Evolutionary conservation across 2,329 filamentous ascomycete species (phyloP), one percentile per base, ranked within the genome.

Genomic region (Pseudogymnoascus sp.): DNA sequence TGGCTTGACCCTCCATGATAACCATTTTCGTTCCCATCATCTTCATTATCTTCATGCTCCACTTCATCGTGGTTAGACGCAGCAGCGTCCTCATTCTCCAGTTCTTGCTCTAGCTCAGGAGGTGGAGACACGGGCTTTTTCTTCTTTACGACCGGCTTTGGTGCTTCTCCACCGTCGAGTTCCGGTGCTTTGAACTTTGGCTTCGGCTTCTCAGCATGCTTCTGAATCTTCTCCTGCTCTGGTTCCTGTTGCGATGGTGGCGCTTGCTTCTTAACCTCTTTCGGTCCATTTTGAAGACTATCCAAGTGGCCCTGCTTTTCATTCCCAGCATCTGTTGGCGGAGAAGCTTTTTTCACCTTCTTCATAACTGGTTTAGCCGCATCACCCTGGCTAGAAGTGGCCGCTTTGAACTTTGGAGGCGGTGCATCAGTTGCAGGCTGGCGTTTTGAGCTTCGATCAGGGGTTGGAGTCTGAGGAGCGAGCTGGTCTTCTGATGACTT

Each of bases 101-200:
- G 38, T 33, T 64, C 63, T 17, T 60, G 61, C 42, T 65, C 63
- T 17, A 64, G 66, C 59, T 65, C 63, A 36, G 66, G 63, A 21
- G 63, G 59, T 35, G 63, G 64, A 17, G 64, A 62, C 31, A 62
- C 63, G 60, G 65, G 63, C 2, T 44, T 42, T 36, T 62, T 61
- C 31, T 63, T 63, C 41, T 64, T 64, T 31, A 65, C 58, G 8
- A 65, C 41, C 39, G 64, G 58, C 55, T 66, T 62, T 33, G 62
- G 66, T 12, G 42, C 13, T 42, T 42, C 10, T 25, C 39, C 39
- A 12, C 6, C 6, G 42, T 65, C 63, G 48, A 59, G 12, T 48
- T 60, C 31, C 10, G 36, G 17, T 9, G 41, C 10, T 10, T 59
- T 25, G 31, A 58, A 10, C 9, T 60, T 38, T 7, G 36, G 58